Percentiles rank a stretch among this genome's conserved stretches.
phyloP scores from a whole-genome alignment of 805 yeast species.

The Zygosaccharomyces kombuchaensis region DNA sequence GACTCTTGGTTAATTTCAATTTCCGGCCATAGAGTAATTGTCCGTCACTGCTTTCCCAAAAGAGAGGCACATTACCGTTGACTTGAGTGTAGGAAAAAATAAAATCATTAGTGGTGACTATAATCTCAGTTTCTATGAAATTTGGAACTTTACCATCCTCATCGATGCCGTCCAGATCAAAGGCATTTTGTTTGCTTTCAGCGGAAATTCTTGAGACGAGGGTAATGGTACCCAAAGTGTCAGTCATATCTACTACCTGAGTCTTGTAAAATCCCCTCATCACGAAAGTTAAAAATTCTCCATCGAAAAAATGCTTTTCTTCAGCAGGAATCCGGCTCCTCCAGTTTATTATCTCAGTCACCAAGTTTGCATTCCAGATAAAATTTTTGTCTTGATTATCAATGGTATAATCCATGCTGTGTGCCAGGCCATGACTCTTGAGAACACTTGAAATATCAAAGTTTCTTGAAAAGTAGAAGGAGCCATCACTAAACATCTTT shows the following conservation, averaged over 20 bases:
- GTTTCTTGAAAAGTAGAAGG: conserved; percentile 84
- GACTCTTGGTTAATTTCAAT: conserved; percentile 69
- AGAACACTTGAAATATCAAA: conserved; percentile 81
- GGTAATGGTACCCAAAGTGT: conserved; percentile 46
- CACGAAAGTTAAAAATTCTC: conserved; percentile 72
- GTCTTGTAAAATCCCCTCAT: conserved; percentile 93
- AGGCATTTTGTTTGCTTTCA: conserved; percentile 82
- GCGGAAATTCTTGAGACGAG: conserved; percentile 86
- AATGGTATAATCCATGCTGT: conserved; percentile 36
- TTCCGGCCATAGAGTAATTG: conserved; percentile 73
- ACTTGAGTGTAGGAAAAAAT: conserved; percentile 76
- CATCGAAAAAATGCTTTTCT: conserved; percentile 59
- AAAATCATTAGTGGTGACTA: conserved; percentile 48
- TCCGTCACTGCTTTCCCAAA: conserved; percentile 81
- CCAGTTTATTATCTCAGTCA: conserved; percentile 70
- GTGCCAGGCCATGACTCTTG: conserved; percentile 61
- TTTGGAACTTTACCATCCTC: conserved; percentile 91
- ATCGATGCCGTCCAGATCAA: conserved; percentile 82
- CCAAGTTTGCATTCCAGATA: conserved; percentile 88
- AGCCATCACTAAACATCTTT: conserved; percentile 73
- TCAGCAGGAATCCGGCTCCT: conserved; percentile 59
- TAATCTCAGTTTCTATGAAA: conserved; percentile 84
- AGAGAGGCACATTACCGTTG: conserved; percentile 88
- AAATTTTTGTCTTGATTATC: conserved; percentile 65
- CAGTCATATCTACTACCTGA: conserved; percentile 19